Percentiles rank a stretch among this genome's conserved stretches.
Evolutionary conservation across 148 eudicot genomes (phyloP).

Genomic region (Spergularia bocconei): DNA sequence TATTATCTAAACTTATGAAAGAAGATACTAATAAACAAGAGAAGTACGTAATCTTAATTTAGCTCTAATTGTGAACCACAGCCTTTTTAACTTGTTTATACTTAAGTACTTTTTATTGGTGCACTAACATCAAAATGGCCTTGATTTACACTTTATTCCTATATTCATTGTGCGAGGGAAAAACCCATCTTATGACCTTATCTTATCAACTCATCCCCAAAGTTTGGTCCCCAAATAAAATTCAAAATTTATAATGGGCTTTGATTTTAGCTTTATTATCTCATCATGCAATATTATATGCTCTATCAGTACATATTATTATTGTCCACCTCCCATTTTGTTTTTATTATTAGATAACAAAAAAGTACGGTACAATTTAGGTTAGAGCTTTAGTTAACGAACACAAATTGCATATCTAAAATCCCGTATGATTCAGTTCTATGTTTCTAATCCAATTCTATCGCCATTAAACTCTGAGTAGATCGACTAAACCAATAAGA

Average conservation of each 20-base stretch:
- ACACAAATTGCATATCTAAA: too few species aligned
- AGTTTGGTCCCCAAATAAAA: constrained; percentile 27
- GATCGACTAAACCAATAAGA: too few species aligned
- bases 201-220: constrained; percentile 33
- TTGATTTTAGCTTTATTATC: constrained; percentile 5
- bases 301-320: background rate
- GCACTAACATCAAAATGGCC: constrained; percentile 22
- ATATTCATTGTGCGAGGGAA: constrained; percentile 13
- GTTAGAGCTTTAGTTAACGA: too few species aligned
- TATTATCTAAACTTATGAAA: constrained; percentile 19
- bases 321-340: too few species aligned
- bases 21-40: constrained; percentile 2
- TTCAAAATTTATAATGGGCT: background rate
- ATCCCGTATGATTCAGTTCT: too few species aligned
- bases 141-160: constrained; percentile 29
- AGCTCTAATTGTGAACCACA: constrained; percentile 10
- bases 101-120: background rate
- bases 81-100: too few species aligned
- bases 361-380: too few species aligned
- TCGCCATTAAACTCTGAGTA: too few species aligned
- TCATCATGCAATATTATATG: constrained; percentile 6
- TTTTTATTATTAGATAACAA: background rate
- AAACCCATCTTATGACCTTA: constrained; percentile 18
- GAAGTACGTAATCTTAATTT: constrained; percentile 19
- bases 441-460: too few species aligned